A percentile compares a stretch with the other conserved stretches of the same genome.
These are phyloP conservation scores for Epicoccum nigrum DNA, from an alignment of 2,329 filamentous ascomycete species.

Conservation along the genomic window DNA sequence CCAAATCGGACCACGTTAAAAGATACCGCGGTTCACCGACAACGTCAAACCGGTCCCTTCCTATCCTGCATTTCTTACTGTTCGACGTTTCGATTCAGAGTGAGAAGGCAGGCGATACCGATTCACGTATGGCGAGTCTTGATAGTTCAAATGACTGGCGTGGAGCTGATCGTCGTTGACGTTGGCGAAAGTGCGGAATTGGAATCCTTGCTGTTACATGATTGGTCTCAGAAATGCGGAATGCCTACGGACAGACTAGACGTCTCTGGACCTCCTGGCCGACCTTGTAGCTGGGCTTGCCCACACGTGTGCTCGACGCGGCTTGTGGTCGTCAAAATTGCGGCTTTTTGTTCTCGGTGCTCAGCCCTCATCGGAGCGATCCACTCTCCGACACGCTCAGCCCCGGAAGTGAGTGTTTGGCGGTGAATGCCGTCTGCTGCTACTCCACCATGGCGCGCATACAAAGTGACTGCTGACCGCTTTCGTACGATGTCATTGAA, in stretches of 20 bases:
- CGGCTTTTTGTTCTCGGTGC: constrained; percentile 23
- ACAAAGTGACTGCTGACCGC: constrained; percentile 5
- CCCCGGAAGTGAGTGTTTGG: constrained; percentile 9
- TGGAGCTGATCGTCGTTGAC: constrained; percentile 24
- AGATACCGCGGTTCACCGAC: constrained; percentile 28
- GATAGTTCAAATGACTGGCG: constrained; percentile 4
- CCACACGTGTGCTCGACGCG: constrained; percentile 26
- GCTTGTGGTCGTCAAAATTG: constrained; percentile 18
- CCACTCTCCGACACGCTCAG: constrained; percentile 26
- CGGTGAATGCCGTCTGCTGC: constrained; percentile 9
- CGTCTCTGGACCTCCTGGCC: constrained; percentile 31
- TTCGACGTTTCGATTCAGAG: constrained; percentile 1
- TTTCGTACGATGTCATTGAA: neutral
- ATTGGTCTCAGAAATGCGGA: constrained; percentile 33
- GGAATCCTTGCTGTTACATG: constrained; percentile 30
- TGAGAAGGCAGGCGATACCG: constrained; percentile 19
- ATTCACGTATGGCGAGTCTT: constrained; percentile 13
- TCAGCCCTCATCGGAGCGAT: constrained; percentile 26
- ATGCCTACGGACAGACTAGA: constrained; percentile 25
- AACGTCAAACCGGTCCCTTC: constrained; percentile 18
- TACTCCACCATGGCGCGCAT: constrained; percentile 1
- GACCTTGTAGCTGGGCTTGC: constrained; percentile 26
- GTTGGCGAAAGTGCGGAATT: constrained; percentile 31
- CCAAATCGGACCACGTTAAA: constrained; percentile 11
- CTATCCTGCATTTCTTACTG: constrained; percentile 5